phyloP scores from a whole-genome alignment of 1,284 basidiomycete species.

The Marasmius oreades region DNA sequence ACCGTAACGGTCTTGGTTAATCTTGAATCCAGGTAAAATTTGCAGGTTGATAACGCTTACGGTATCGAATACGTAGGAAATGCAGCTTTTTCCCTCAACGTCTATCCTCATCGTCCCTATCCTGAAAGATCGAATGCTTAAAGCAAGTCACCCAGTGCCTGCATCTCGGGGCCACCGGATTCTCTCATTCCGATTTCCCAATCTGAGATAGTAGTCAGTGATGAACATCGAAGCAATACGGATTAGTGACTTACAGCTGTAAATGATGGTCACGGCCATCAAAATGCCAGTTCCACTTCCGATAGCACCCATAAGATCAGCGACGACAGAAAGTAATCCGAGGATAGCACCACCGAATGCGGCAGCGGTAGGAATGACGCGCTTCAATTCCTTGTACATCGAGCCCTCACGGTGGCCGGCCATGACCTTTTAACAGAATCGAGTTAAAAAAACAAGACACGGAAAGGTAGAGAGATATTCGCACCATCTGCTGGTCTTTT shows the following conservation, averaged over 20 bases:
- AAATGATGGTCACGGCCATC: conserved; percentile 98
- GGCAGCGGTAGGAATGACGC: conserved; percentile 66
- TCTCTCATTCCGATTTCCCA: conserved; percentile 81
- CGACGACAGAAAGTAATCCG: conserved; percentile 89
- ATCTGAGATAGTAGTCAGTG: conserved; percentile 34
- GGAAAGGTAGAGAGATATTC: conserved; percentile 9
- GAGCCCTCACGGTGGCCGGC: conserved; percentile 3
- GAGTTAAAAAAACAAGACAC: not conserved
- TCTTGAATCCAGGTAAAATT: not conserved
- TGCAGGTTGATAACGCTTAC: not conserved
- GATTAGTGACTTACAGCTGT: conserved; percentile 66
- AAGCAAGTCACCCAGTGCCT: conserved; percentile 65
- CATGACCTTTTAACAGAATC: conserved; percentile 42
- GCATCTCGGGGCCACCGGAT: conserved; percentile 72
- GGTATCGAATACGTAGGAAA: not conserved
- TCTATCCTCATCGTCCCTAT: not conserved
- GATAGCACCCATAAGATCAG: conserved; percentile 96
- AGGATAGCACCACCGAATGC: conserved; percentile 96
- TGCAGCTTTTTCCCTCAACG: not conserved
- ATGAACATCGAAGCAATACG: conserved; percentile 3
- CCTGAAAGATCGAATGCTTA: not conserved
- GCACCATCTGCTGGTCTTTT: conserved; percentile 95
- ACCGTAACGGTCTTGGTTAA: not conserved
- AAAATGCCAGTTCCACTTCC: conserved; percentile 97
- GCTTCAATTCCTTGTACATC: conserved; percentile 11